Base-by-base conservation (phyloP, 495 filamentous ascomycete genomes). In the Neurospora discreta region DNA sequence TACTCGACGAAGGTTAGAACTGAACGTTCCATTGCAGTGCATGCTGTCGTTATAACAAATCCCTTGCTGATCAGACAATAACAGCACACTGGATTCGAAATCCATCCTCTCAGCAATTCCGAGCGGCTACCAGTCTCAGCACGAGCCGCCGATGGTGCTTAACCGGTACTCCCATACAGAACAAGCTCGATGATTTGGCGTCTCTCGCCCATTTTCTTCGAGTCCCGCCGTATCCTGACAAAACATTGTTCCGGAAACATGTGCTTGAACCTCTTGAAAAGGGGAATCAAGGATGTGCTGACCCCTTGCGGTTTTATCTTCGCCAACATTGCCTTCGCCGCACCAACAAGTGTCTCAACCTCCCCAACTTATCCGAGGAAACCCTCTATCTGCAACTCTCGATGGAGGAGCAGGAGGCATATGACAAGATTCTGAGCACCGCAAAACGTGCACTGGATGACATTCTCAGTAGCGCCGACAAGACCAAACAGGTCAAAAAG, bases 121-220 rank as follows among this genome's bases (percentile, higher is more conserved):
- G 43, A 46, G 43, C 43, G n/a, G n/a, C 43, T 11, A 11, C 43
- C 43, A 46, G 43, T 46, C n/a, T 46, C 2, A 46, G 43, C n/a
- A 46, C 43, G 7, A 46, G 8, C 3, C 43, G 43, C 3, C 43
- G 73, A 43, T 72, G 73, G 73, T 72, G 73, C 39, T 40, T 72
- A 6, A 74, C 73, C 0, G 73, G 73, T 15, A 74, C 73, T 1
- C 73, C 68, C 11, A 72, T 74, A 7, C 73, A 74, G 52, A 74
- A 74, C 46, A 26, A 33, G 10, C 18, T 72, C 5, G 26, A 70
- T 16, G 73, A 74, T 40, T 26, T 74, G 18, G 20, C 38, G 23
- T 43, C 70, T 15, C 65, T 71, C 39, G 44, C 71, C 44, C 39
- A 36, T 0, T 72, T 74, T 11, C 18, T 70, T 7, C 20, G 26